Evolutionary conservation across 2,329 filamentous ascomycete genomes (phyloP).

Genomic region (Fragosphaeria purpurea): DNA sequence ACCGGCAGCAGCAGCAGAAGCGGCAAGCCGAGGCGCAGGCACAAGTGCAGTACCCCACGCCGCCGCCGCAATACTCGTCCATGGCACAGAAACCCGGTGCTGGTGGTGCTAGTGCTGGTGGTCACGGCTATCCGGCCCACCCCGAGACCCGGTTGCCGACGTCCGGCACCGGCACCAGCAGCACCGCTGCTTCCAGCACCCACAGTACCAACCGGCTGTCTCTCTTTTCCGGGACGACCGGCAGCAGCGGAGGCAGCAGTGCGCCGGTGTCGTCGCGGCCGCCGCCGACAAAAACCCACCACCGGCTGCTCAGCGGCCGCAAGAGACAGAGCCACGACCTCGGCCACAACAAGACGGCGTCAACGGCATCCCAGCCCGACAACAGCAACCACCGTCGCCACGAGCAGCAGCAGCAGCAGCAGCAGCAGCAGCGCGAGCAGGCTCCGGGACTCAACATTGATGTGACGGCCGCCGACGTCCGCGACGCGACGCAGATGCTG

Average conservation of each 20-base stretch:
- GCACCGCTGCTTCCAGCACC: background rate
- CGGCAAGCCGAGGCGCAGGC: background rate
- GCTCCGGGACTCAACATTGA: background rate
- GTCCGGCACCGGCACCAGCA: background rate
- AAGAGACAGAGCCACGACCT: too few species aligned
- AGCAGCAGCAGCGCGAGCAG: background rate
- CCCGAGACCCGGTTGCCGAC: too few species aligned
- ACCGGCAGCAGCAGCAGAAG: background rate
- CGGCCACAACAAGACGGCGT: too few species aligned
- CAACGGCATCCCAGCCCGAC: background rate
- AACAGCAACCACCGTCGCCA: background rate
- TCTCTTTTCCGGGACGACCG: too few species aligned
- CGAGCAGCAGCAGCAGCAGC: background rate
- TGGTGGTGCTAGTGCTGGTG: too few species aligned
- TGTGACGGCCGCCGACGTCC: conserved; percentile 4
- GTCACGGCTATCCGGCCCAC: too few species aligned
- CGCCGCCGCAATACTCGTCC: background rate
- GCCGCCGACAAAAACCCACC: background rate
- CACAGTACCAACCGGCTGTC: too few species aligned
- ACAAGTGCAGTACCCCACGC: background rate
- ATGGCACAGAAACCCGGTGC: background rate
- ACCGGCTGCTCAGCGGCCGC: background rate
- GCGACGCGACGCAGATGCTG: conserved; percentile 9
- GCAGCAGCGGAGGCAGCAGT: background rate
- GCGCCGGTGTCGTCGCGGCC: background rate